Conservation (phyloP, 1,284 basidiomycete genomes). For the Sparassis latifolia region DNA sequence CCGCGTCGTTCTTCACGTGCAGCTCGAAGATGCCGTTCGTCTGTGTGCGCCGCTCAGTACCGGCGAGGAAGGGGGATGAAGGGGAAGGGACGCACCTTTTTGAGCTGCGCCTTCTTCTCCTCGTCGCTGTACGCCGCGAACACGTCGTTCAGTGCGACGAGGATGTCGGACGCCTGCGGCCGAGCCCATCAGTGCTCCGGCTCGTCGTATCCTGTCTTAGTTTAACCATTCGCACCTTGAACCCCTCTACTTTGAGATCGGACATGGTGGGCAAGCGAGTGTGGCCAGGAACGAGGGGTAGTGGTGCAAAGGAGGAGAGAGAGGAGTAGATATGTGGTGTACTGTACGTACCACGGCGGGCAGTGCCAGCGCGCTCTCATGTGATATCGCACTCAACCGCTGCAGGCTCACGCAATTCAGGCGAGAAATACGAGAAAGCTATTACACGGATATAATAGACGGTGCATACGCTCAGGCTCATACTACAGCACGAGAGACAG, state of each 20-base stretch:
- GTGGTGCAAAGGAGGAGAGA: too few species aligned
- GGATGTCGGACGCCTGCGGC: slow-evolving; percentile 62
- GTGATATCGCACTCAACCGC: too few species aligned
- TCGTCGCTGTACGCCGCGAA: slow-evolving; percentile 62
- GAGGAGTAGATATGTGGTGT: too few species aligned
- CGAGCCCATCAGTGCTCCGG: neutral
- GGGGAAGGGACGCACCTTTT: slow-evolving; percentile 56
- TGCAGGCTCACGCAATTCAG: too few species aligned
- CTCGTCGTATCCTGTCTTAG: neutral
- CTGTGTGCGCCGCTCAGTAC: slow-evolving; percentile 31
- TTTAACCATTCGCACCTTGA: slow-evolving; percentile 23
- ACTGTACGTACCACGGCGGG: too few species aligned
- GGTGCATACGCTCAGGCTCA: too few species aligned
- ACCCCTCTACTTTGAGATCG: slow-evolving; percentile 30
- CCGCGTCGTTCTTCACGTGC: slow-evolving; percentile 72
- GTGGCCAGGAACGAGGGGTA: too few species aligned
- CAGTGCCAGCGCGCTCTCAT: too few species aligned
- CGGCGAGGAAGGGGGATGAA: neutral
- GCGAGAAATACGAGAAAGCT: too few species aligned
- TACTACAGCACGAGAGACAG: too few species aligned
- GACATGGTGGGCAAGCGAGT: slow-evolving; percentile 21
- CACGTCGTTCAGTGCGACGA: slow-evolving; percentile 54
- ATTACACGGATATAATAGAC: too few species aligned
- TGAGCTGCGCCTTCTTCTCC: slow-evolving; percentile 77
- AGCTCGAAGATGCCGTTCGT: slow-evolving; percentile 92